Conservation (phyloP, 2,329 filamentous ascomycete genomes). For the Aspergillus sp. region DNA sequence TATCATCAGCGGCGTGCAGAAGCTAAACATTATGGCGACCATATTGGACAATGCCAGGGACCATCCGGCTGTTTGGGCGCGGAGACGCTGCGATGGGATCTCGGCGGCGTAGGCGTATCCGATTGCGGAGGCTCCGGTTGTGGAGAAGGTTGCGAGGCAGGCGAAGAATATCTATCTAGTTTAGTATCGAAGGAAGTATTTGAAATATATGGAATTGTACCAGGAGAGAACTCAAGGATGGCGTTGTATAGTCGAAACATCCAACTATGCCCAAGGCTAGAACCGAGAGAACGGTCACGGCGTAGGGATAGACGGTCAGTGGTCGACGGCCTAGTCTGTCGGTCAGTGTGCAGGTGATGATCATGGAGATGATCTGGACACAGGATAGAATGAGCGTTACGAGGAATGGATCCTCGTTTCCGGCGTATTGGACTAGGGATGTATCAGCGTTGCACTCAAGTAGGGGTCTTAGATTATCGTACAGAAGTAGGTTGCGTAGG, state of each 20-base stretch:
- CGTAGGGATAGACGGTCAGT: conserved; percentile 43
- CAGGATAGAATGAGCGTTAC: conserved; percentile 45
- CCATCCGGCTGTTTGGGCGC: conserved; percentile 42
- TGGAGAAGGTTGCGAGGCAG: conserved; percentile 44
- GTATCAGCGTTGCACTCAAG: neutral
- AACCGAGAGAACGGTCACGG: conserved; percentile 37
- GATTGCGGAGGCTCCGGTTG: conserved; percentile 44
- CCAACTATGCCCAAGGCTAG: conserved; percentile 42
- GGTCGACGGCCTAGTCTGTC: conserved; percentile 40
- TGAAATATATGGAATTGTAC: conserved; percentile 19
- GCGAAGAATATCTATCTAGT: conserved; percentile 41
- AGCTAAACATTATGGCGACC: conserved; percentile 47
- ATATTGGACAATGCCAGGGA: conserved; percentile 42
- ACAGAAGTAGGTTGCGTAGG: conserved; percentile 42
- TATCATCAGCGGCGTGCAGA: conserved; percentile 49
- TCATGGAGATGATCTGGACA: conserved; percentile 45
- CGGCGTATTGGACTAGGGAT: conserved; percentile 40
- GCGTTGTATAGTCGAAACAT: conserved; percentile 40
- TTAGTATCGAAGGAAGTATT: neutral
- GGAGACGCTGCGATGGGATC: conserved; percentile 42
- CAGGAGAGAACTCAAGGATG: conserved; percentile 37
- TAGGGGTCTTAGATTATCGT: neutral
- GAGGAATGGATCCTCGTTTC: conserved; percentile 43
- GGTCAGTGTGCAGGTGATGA: conserved; percentile 37
- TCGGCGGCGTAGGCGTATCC: conserved; percentile 47